Evolutionary conservation across 768 basidiomycete species (phyloP).

Genomic region (Kwoniella mangroviensis): DNA sequence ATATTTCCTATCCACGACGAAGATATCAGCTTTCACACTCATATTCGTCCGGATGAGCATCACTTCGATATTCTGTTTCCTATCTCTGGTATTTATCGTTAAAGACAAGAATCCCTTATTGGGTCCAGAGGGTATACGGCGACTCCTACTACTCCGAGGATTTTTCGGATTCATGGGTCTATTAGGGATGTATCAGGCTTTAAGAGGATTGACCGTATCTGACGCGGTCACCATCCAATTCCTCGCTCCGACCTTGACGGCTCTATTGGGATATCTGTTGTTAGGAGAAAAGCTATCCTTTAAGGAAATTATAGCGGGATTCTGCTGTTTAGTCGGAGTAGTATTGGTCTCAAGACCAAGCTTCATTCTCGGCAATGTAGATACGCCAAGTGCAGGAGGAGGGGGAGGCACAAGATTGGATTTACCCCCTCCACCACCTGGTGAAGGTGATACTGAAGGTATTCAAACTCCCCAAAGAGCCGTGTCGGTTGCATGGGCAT

Average conservation of each 20-base stretch:
- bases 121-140: constrained; percentile 72
- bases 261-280: constrained; percentile 67
- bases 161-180: constrained; percentile 73
- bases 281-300: constrained; percentile 67
- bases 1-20: constrained; percentile 60
- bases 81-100: constrained; percentile 62
- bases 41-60: constrained; percentile 69
- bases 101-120: constrained; percentile 66
- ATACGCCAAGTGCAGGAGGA: constrained; percentile 10
- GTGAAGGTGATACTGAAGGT: constrained; percentile 30
- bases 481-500: constrained; percentile 69
- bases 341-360: constrained; percentile 79
- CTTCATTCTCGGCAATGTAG: constrained; percentile 67
- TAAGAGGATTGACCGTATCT: constrained; percentile 62
- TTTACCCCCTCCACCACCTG: constrained; percentile 19
- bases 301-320: constrained; percentile 68
- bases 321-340: constrained; percentile 74
- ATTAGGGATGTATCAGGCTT: constrained; percentile 61
- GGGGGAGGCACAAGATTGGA: constrained; percentile 22
- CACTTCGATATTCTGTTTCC: constrained; percentile 64
- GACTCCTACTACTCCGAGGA: constrained; percentile 66
- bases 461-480: constrained; percentile 60
- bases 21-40: constrained; percentile 59
- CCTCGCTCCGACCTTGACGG: constrained; percentile 70
- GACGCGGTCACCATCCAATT: constrained; percentile 80